Evolutionary conservation across 495 filamentous ascomycete genomes (phyloP).

Genomic region (Talaromyces liani): DNA sequence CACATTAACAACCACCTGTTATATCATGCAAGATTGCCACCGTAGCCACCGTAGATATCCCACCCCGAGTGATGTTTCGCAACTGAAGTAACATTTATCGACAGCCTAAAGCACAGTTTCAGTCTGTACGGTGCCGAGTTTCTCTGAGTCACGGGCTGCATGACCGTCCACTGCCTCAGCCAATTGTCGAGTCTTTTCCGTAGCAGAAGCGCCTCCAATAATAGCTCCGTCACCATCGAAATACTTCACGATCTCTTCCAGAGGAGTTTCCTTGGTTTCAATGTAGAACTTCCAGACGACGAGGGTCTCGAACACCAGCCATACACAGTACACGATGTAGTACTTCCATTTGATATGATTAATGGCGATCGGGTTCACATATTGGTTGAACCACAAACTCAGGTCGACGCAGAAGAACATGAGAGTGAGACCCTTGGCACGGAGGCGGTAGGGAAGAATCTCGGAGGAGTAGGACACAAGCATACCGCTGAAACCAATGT

Average conservation of each 20-base stretch:
- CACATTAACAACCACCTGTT: not conserved
- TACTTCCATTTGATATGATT: constrained; percentile 51
- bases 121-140: not conserved
- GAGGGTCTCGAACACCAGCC: constrained; percentile 49
- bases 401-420: constrained; percentile 56
- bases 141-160: not conserved
- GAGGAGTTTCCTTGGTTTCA: constrained; percentile 56
- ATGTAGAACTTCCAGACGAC: constrained; percentile 61
- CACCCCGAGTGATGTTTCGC: not conserved
- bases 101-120: not conserved
- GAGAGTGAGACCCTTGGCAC: constrained; percentile 64
- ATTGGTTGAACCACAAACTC: constrained; percentile 49
- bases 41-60: not conserved
- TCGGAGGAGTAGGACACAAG: constrained; percentile 60
- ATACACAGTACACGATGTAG: constrained; percentile 57
- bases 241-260: constrained; percentile 57
- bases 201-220: constrained; percentile 33
- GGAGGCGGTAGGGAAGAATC: constrained; percentile 59
- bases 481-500: constrained; percentile 54
- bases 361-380: constrained; percentile 55
- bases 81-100: not conserved
- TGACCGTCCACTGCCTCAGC: constrained; percentile 1
- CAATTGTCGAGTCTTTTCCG: constrained; percentile 16
- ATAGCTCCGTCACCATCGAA: constrained; percentile 52
- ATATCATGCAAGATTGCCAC: not conserved